These are phyloP conservation scores for Tripterygium wilfordii DNA, from an alignment of 177 flowering plant genomes.

Conservation along the genomic window DNA sequence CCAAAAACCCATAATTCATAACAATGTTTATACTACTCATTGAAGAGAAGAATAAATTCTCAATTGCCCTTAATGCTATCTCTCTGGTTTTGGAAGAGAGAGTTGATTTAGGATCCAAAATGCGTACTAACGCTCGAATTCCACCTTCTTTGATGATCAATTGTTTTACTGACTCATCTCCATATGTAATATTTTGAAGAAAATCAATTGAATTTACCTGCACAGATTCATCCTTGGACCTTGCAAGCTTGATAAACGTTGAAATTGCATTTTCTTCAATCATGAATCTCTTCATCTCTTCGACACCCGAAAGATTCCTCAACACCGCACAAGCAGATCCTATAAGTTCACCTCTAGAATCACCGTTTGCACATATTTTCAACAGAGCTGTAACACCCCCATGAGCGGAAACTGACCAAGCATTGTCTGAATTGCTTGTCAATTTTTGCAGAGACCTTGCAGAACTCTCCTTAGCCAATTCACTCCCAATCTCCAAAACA, in stretches of 20 bases:
- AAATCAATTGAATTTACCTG: slow-evolving; percentile 56
- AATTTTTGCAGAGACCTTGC: slow-evolving; percentile 58
- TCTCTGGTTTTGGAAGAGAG: slow-evolving; percentile 53
- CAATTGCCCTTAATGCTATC: slow-evolving; percentile 52
- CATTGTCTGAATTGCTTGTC: slow-evolving; percentile 76
- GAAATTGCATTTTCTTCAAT: slow-evolving; percentile 69
- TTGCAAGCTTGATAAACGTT: slow-evolving; percentile 38
- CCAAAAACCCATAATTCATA: slow-evolving; percentile 47
- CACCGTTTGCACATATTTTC: slow-evolving; percentile 38
- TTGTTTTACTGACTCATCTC: slow-evolving; percentile 45
- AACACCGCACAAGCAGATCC: slow-evolving; percentile 58
- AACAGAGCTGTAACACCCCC: slow-evolving; percentile 80
- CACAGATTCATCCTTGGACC: slow-evolving; percentile 42
- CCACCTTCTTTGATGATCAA: slow-evolving; percentile 61
- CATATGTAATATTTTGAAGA: slow-evolving; percentile 55
- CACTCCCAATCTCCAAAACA: slow-evolving; percentile 64
- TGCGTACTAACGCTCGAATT: slow-evolving; percentile 36
- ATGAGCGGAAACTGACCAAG: slow-evolving; percentile 89
- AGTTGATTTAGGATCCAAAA: slow-evolving; percentile 45
- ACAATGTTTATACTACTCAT: slow-evolving; percentile 23
- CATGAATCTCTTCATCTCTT: slow-evolving; percentile 83
- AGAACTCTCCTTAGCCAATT: slow-evolving; percentile 46
- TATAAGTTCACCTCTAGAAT: slow-evolving; percentile 31
- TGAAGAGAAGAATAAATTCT: slow-evolving; percentile 53
- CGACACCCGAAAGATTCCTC: slow-evolving; percentile 78